Base-by-base conservation (phyloP, 2,329 filamentous ascomycete species). In the Neobulgaria alba region DNA sequence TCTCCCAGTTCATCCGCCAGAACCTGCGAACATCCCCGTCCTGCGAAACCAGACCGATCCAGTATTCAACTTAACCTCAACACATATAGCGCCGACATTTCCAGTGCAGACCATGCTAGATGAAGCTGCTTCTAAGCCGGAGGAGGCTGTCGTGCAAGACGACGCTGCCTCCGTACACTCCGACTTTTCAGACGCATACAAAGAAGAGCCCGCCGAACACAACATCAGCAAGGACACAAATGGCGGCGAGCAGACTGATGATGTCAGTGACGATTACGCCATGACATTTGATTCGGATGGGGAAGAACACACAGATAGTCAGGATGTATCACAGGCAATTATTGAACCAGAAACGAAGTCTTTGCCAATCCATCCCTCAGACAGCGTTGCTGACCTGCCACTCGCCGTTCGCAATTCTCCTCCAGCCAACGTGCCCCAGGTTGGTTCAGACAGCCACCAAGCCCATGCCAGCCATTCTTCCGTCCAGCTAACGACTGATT, bases 41-140 rank as follows among this genome's bases (percentile, higher is more conserved):
- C 67, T 85, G 56, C 72, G 79, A 58, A 78, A 80, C 58, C 79
- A 83, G 64, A 85, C 77, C 73, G 79, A 85, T 63, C 77, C 78
- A 40, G 66, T 73, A 53, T 82, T 83, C 68, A 79, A 81, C 63
- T 77, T 82, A 60, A 77, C 77, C 41, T 69, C 77, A 39, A 72
- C 71, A 47, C 75, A 76, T 59, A 67, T 73, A 67, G 56, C 57
- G 44, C 34, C 33, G 45, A 40, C 21, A n/a, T n/a, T n/a, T n/a
- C n/a, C n/a, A n/a, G n/a, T n/a, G n/a, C n/a, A 46, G 26, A 20
- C 43, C n/a, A 39, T 39, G 15, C 19, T 45, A 21, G 16, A 36
- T 33, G 39, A 41, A 29, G 43, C 39, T n/a, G 33, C 35, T 20
- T 23, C n/a, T n/a, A n/a, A n/a, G n/a, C n/a, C n/a, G n/a, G n/a